These are phyloP conservation scores for Hygrophorus russula DNA, from an alignment of 768 basidiomycete genomes.

Conservation along the genomic window DNA sequence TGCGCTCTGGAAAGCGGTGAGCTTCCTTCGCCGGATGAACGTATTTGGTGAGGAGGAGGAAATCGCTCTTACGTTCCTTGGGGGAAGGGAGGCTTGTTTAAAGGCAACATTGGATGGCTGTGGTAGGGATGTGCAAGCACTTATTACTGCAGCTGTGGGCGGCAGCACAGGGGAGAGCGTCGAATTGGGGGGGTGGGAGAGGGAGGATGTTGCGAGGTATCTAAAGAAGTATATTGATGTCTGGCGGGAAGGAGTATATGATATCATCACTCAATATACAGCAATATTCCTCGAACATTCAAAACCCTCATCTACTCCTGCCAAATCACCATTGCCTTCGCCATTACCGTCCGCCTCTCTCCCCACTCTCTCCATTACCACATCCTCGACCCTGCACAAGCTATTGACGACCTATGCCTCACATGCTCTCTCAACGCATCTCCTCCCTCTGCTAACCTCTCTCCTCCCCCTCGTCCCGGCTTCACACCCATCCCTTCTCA, in stretches of 20 bases:
- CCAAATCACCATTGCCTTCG: constrained; percentile 12
- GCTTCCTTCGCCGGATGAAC: constrained; percentile 77
- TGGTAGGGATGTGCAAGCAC: constrained; percentile 32
- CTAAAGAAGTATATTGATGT: constrained; percentile 81
- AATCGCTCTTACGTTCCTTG: constrained; percentile 79
- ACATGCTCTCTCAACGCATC: constrained; percentile 45
- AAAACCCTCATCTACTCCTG: constrained; percentile 16
- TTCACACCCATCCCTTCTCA: constrained; percentile 75
- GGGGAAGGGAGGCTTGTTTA: constrained; percentile 53
- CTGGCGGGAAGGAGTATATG: constrained; percentile 89
- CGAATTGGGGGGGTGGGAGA: constrained; percentile 45
- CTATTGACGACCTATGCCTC: constrained; percentile 58
- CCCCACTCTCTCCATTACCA: background rate
- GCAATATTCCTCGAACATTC: constrained; percentile 79
- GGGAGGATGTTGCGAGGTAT: constrained; percentile 65
- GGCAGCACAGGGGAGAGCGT: constrained; percentile 7
- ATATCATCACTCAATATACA: constrained; percentile 81
- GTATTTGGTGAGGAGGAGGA: constrained; percentile 56
- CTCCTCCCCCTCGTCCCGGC: constrained; percentile 49
- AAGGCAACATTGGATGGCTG: constrained; percentile 41
- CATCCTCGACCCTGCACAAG: constrained; percentile 21
- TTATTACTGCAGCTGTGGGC: constrained; percentile 12
- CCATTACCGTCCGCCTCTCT: constrained; percentile 7
- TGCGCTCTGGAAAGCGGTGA: constrained; percentile 80
- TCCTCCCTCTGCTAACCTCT: constrained; percentile 50